phyloP scores from a whole-genome alignment of 108 stramenopile species.

The Skeletonema grethae region DNA sequence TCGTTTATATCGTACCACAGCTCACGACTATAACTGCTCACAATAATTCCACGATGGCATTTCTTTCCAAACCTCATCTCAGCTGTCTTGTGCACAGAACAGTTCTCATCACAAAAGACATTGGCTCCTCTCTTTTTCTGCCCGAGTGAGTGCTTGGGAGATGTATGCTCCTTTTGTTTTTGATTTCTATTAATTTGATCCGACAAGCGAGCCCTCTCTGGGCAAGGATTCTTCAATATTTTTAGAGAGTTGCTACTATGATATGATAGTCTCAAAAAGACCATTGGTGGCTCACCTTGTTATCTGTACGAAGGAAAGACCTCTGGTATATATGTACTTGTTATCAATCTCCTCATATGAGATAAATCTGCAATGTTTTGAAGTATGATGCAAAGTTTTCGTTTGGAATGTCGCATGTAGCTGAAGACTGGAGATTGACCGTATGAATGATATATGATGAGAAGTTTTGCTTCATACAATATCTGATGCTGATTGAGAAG shows the following conservation, averaged over 20 bases:
- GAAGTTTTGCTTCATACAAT: no score
- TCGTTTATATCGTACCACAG: no score
- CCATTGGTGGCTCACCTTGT: slow-evolving; percentile 20
- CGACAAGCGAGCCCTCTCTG: slow-evolving; percentile 36
- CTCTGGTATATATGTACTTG: slow-evolving; percentile 25
- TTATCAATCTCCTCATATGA: slow-evolving; percentile 21
- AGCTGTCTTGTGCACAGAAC: slow-evolving; percentile 2
- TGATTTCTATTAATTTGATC: slow-evolving; percentile 26
- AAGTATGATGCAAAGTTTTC: slow-evolving; percentile 29
- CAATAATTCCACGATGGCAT: not conserved
- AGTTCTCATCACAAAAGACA: slow-evolving; percentile 16
- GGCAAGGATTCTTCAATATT: slow-evolving; percentile 24
- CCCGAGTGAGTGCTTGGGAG: slow-evolving; percentile 20
- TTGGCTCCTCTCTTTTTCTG: slow-evolving; percentile 23
- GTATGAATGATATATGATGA: not conserved
- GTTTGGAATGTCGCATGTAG: slow-evolving; percentile 25
- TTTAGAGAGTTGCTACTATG: slow-evolving; percentile 16
- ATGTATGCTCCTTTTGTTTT: slow-evolving; percentile 12
- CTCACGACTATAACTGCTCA: not conserved
- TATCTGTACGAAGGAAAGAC: slow-evolving; percentile 30
- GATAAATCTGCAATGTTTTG: slow-evolving; percentile 24
- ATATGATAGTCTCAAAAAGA: slow-evolving; percentile 9
- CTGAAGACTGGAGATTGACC: slow-evolving; percentile 5
- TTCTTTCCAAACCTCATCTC: not conserved
- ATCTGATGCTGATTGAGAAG: no score